phyloP scores from a whole-genome alignment of 169 alveolate genomes.

The Eimeria necatrix region DNA sequence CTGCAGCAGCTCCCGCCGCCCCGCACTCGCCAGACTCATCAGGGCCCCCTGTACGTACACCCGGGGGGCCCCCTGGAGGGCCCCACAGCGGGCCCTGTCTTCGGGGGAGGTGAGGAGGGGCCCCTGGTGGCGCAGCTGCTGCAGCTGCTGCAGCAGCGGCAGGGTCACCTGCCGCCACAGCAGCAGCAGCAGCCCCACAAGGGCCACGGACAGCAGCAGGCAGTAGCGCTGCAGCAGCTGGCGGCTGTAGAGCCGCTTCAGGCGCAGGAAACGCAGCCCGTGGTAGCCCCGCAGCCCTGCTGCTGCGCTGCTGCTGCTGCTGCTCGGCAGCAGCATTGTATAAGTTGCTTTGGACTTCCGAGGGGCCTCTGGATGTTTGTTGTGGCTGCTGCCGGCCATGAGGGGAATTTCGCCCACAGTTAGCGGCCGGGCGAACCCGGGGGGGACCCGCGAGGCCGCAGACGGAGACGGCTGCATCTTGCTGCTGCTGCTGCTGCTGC shows the following conservation, averaged over 20 bases:
- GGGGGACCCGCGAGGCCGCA: conserved; percentile 42
- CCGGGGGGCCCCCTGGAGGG: not conserved
- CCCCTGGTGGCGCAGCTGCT: conserved; percentile 1
- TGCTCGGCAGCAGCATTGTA: conserved; percentile 52
- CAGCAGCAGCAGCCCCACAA: conserved; percentile 57
- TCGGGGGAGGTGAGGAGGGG: not conserved
- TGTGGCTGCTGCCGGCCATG: conserved; percentile 62
- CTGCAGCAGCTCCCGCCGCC: conserved; percentile 42
- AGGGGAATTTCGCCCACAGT: conserved; percentile 75
- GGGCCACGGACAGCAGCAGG: not conserved
- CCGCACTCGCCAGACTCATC: not conserved
- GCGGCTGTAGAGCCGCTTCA: conserved; percentile 45
- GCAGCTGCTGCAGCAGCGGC: conserved; percentile 53
- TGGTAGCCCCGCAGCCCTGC: conserved; percentile 67
- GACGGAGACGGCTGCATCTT: conserved; percentile 35
- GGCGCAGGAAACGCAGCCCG: conserved; percentile 68
- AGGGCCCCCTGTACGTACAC: not conserved
- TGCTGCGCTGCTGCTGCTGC: not conserved
- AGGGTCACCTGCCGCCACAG: conserved; percentile 56
- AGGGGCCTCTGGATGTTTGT: conserved; percentile 58
- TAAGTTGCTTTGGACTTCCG: conserved; percentile 1
- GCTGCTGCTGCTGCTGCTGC: not conserved
- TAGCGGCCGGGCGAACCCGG: conserved; percentile 75
- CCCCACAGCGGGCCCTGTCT: not conserved
- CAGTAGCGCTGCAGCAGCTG: conserved; percentile 55